Conservation (phyloP, 306 rosid species). For the Sechiopsis laciniata region DNA sequence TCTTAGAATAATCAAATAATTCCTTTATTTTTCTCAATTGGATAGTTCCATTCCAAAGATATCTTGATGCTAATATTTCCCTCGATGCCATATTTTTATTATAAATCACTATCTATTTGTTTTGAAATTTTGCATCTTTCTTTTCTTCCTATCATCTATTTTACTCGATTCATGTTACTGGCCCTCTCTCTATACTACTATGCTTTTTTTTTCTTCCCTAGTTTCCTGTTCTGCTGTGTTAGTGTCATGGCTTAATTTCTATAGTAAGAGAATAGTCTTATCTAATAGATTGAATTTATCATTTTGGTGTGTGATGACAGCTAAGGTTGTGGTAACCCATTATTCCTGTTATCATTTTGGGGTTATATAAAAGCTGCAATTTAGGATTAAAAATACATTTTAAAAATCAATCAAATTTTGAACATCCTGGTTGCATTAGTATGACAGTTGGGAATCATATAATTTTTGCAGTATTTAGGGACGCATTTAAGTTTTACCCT, state of each 20-base stretch:
- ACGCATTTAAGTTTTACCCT: background rate
- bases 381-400: background rate
- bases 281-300: background rate
- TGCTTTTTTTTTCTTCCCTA: too few species aligned
- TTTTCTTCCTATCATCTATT: background rate
- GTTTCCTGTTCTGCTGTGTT: too few species aligned
- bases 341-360: background rate
- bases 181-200: background rate
- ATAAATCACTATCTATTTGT: background rate
- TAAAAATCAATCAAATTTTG: background rate
- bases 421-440: background rate
- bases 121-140: background rate
- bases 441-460: background rate
- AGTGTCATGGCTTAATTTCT: background rate
- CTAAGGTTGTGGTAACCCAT: conserved; percentile 8
- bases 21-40: background rate
- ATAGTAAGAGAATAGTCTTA: background rate
- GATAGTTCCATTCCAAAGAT: background rate
- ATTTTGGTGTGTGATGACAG: background rate
- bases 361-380: background rate
- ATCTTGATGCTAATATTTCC: background rate
- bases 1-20: background rate
- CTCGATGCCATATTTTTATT: background rate
- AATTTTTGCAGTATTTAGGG: background rate
- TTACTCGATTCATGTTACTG: background rate